phyloP scores from a whole-genome alignment of 768 basidiomycete species.

The Lenzites betulinus region DNA sequence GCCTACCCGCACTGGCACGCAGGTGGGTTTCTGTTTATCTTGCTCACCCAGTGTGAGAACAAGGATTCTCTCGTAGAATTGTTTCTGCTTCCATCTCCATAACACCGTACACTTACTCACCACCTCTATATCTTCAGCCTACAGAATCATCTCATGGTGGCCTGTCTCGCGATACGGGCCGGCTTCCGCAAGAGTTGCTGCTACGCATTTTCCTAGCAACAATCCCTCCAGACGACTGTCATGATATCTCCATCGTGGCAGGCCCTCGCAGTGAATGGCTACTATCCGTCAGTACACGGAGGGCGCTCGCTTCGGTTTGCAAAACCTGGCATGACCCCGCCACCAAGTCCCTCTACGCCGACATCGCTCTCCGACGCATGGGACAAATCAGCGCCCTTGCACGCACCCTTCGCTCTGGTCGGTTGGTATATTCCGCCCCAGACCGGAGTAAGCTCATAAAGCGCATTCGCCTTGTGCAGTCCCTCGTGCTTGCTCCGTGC shows the following conservation, averaged over 20 bases:
- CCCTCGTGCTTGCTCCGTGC: not conserved
- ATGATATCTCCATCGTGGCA: not conserved
- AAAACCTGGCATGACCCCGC: slow-evolving; percentile 2
- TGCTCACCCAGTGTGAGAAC: too few relatives aligned
- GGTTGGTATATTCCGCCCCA: not conserved
- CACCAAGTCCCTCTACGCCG: not conserved
- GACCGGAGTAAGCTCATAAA: not conserved
- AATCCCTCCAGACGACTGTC: not conserved
- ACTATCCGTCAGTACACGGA: not conserved
- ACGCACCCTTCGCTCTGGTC: not conserved
- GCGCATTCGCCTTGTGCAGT: not conserved
- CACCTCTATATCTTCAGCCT: too few relatives aligned
- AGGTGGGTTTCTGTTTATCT: too few relatives aligned
- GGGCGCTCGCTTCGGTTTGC: slow-evolving; percentile 8
- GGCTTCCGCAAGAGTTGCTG: not conserved
- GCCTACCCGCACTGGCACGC: too few relatives aligned
- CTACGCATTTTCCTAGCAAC: not conserved
- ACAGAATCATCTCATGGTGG: not conserved
- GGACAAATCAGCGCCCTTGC: slow-evolving; percentile 3
- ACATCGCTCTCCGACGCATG: slow-evolving; percentile 1
- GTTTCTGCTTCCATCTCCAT: too few relatives aligned
- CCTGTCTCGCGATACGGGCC: not conserved
- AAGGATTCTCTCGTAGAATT: not conserved
- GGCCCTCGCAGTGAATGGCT: not conserved
- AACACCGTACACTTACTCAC: too few relatives aligned